Conservation (phyloP, 139 green algal species). For the Micractinium sp. region DNA sequence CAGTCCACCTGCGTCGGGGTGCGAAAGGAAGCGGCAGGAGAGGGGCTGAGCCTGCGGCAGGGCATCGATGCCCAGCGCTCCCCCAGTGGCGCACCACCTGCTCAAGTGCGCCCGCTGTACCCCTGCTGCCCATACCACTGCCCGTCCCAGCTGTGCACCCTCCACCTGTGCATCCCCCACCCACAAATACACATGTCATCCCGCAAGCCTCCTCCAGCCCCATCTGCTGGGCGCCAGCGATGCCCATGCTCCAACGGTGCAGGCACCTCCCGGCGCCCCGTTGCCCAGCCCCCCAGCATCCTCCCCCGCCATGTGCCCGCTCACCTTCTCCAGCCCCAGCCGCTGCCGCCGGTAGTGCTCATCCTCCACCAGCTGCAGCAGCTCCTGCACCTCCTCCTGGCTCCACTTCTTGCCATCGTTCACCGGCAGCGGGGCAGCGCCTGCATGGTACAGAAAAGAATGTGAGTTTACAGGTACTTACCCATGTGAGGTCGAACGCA, state of each 20-base stretch:
- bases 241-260: background rate
- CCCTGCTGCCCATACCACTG: background rate
- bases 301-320: background rate
- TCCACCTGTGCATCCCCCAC: too few species aligned
- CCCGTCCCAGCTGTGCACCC: too few species aligned
- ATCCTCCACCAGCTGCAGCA: conserved; percentile 50
- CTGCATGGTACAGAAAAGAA: background rate
- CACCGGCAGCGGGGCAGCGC: conserved; percentile 20
- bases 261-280: background rate
- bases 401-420: conserved; percentile 59
- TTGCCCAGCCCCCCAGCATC: background rate
- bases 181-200: too few species aligned
- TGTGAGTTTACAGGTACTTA: too few species aligned
- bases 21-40: background rate
- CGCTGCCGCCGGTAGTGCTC: conserved; percentile 30
- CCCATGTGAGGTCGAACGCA: too few species aligned
- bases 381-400: conserved; percentile 45
- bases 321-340: conserved; percentile 50
- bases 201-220: background rate
- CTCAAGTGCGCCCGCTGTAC: background rate
- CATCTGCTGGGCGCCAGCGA: background rate
- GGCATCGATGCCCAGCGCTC: background rate
- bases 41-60: background rate
- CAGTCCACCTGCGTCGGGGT: conserved; percentile 35
- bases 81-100: background rate